Percentiles rank a stretch among this genome's conserved stretches.
Evolutionary conservation across 2,329 filamentous ascomycete species (phyloP).

Genomic region (Epichloe baconii): DNA sequence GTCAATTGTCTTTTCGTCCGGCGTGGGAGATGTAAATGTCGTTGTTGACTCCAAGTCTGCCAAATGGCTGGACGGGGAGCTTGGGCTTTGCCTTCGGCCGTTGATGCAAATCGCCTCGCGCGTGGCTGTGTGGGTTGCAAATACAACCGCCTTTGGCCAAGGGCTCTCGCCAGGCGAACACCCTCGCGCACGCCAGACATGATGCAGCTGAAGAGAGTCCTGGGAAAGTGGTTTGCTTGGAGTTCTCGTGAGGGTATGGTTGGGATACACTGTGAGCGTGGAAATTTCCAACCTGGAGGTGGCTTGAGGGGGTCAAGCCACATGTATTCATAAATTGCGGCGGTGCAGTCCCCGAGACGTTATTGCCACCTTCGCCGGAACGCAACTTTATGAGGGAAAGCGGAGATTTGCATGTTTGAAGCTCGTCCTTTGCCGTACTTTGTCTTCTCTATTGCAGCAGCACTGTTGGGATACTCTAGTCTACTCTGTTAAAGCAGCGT

Average conservation of each 20-base stretch:
- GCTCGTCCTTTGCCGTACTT: too few species aligned
- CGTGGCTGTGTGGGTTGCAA: constrained; percentile 13
- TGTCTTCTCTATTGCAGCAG: too few species aligned
- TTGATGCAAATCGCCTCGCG: constrained; percentile 33
- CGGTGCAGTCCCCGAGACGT: not conserved
- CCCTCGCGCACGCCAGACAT: constrained; percentile 31
- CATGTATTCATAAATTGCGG: constrained; percentile 7
- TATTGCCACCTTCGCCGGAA: too few species aligned
- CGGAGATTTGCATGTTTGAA: not conserved
- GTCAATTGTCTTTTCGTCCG: constrained; percentile 25
- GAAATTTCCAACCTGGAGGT: constrained; percentile 20
- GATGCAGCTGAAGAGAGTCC: constrained; percentile 5
- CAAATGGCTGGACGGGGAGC: constrained; percentile 17
- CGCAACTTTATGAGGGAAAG: too few species aligned
- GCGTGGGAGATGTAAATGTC: constrained; percentile 30
- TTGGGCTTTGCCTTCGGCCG: constrained; percentile 23
- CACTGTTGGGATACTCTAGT: too few species aligned
- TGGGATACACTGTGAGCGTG: constrained; percentile 9
- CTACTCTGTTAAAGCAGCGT: too few species aligned
- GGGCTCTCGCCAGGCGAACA: constrained; percentile 21
- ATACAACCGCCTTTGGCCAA: constrained; percentile 17
- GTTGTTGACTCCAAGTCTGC: constrained; percentile 39
- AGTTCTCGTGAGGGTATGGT: not conserved
- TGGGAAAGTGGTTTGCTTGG: constrained; percentile 1
- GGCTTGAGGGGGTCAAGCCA: constrained; percentile 13